phyloP scores from a whole-genome alignment of 306 rosid species.

The Vigna angularis region DNA sequence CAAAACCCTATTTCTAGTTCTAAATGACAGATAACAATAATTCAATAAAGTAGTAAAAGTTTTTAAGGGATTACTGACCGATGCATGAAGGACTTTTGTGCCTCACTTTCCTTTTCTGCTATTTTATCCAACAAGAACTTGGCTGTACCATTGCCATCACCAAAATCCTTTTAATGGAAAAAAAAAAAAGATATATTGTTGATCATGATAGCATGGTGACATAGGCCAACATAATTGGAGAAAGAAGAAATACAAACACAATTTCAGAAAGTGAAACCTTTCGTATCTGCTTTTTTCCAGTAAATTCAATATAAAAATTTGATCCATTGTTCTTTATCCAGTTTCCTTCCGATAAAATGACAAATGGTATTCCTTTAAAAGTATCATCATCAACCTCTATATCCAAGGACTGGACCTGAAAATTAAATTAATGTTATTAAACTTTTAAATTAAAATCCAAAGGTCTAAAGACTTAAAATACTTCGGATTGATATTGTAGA shows the following conservation, averaged over 20 bases:
- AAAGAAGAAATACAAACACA: slow-evolving; percentile 35
- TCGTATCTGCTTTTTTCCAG: slow-evolving; percentile 54
- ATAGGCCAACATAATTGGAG: slow-evolving; percentile 32
- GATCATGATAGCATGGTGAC: slow-evolving; percentile 40
- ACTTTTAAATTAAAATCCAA: slow-evolving; percentile 33
- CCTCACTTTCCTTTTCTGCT: slow-evolving; percentile 84
- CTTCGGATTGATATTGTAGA: slow-evolving; percentile 40
- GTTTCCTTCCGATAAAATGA: slow-evolving; percentile 65
- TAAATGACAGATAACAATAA: slow-evolving; percentile 32
- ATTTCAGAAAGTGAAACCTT: slow-evolving; percentile 65
- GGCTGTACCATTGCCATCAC: slow-evolving; percentile 84
- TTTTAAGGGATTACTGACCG: slow-evolving; percentile 62
- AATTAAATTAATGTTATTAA: slow-evolving; percentile 37
- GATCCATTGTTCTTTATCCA: slow-evolving; percentile 95
- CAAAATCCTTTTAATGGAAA: slow-evolving; percentile 63
- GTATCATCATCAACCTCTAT: slow-evolving; percentile 68
- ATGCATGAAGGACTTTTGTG: slow-evolving; percentile 97
- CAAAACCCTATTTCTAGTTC: slow-evolving; percentile 35
- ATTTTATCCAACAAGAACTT: slow-evolving; percentile 78
- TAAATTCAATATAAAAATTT: slow-evolving; percentile 77
- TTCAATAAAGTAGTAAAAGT: slow-evolving; percentile 31
- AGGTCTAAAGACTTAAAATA: slow-evolving; percentile 41
- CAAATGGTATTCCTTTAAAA: slow-evolving; percentile 86
- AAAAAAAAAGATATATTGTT: slow-evolving; percentile 44
- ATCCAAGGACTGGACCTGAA: slow-evolving; percentile 82